A percentile compares a stretch with the other conserved stretches of the same genome.
Conservation (phyloP, 2,329 filamentous ascomycete genomes). For the Ascochyta clinopodiicola region DNA sequence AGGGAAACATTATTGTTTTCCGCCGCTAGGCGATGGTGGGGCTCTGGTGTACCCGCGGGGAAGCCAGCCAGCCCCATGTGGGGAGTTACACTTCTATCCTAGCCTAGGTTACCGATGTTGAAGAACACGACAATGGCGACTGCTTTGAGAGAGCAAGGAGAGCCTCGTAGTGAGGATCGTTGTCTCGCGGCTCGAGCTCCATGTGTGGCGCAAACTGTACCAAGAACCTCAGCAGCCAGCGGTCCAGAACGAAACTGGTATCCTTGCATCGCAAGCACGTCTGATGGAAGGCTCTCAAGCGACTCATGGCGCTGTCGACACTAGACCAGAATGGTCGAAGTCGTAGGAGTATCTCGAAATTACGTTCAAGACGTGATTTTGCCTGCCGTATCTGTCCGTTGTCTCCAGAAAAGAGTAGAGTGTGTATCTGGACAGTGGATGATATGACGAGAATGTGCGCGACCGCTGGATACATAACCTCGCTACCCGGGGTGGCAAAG, state of each 20-base stretch:
- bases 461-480: slow-evolving; percentile 32
- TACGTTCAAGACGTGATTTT: slow-evolving; percentile 31
- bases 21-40: slow-evolving; percentile 26
- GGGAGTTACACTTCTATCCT: slow-evolving; percentile 7
- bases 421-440: slow-evolving; percentile 34
- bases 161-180: slow-evolving; percentile 34
- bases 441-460: slow-evolving; percentile 34
- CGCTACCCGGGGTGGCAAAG: slow-evolving; percentile 25
- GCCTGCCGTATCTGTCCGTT: slow-evolving; percentile 29
- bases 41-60: slow-evolving; percentile 7
- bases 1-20: slow-evolving; percentile 26
- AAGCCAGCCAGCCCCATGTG: slow-evolving; percentile 4
- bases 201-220: slow-evolving; percentile 36
- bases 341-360: slow-evolving; percentile 31
- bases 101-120: slow-evolving; percentile 22
- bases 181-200: slow-evolving; percentile 35
- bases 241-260: slow-evolving; percentile 34
- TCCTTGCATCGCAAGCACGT: slow-evolving; percentile 34
- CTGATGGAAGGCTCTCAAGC: slow-evolving; percentile 33
- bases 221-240: slow-evolving; percentile 34
- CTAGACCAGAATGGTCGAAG: slow-evolving; percentile 33
- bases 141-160: slow-evolving; percentile 32
- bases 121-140: slow-evolving; percentile 32
- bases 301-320: slow-evolving; percentile 34
- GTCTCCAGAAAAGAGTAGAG: slow-evolving; percentile 30